Base-by-base conservation (phyloP, 2,329 filamentous ascomycete species). In the Phyllachora maydis region DNA sequence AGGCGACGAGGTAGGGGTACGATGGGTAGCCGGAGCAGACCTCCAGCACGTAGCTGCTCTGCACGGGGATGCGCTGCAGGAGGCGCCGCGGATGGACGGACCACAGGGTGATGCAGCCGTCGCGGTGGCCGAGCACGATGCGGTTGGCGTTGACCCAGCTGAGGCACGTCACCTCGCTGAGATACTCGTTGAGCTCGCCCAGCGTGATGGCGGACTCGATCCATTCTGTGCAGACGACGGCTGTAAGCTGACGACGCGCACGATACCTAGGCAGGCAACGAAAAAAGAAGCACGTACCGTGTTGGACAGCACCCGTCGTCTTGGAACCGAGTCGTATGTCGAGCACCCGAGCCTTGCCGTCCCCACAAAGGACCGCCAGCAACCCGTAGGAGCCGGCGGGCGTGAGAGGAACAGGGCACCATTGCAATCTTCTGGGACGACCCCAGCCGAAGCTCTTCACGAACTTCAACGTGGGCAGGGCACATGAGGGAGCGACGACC, bases 101-200 rank as follows among this genome's bases (percentile, higher is more conserved):
- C 63, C 63, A 69, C 8, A 67, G 43, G 11, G 51, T 50, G 17
- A 68, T 45, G 11, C 56, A 61, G 16, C 64, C 64, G 29, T 69
- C 64, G 0, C 51, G 53, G 35, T 66, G 61, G 23, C 60, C 64
- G 15, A 63, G 43, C 1, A 50, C 58, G 18, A 69, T 41, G 12
- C 61, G 55, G 34, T 67, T 67, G 31, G 52, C 49, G 28, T 54
- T 57, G 16, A 56, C 41, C 64, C 64, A 69, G 8, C 59, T 49
- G 24, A 68, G 49, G 28, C 54, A 52, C 10, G 59, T 65, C 14
- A 57, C 55, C 14, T 50, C 45, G 19, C 63, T 42, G 21, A 46
- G 45, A 26, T 54, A 46, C 37, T 67, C 61, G 9, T 50, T 42
- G 0, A 42, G 38, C 4, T 64, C 42, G 11, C 41, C 44, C 9